Evolutionary conservation across 1,139 yeast genomes (phyloP).

Genomic region (Suzukiozyma palmioleophila): DNA sequence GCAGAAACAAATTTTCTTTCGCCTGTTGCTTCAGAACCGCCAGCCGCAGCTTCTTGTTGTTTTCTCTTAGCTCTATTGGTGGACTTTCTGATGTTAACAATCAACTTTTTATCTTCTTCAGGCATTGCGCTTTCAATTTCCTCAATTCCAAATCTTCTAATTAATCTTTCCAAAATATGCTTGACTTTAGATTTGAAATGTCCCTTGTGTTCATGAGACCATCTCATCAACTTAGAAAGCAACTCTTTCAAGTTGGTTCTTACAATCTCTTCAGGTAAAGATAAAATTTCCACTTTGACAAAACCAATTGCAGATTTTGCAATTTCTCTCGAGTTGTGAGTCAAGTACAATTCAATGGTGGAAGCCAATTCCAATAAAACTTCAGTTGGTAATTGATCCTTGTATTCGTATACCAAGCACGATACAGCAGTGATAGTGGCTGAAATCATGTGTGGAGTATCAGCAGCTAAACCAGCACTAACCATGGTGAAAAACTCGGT

Average conservation of each 20-base stretch:
- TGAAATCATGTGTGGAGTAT: slow-evolving; percentile 91
- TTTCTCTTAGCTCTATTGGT: slow-evolving; percentile 81
- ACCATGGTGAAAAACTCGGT: slow-evolving; percentile 89
- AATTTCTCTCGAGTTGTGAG: slow-evolving; percentile 88
- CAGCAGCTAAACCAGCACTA: slow-evolving; percentile 94
- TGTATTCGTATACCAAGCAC: slow-evolving; percentile 83
- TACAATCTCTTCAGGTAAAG: slow-evolving; percentile 78
- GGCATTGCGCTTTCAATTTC: slow-evolving; percentile 79
- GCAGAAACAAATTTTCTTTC: slow-evolving; percentile 66
- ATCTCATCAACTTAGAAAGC: slow-evolving; percentile 69
- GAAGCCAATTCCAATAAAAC: slow-evolving; percentile 70
- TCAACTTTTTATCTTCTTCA: slow-evolving; percentile 75
- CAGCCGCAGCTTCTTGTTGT: slow-evolving; percentile 37
- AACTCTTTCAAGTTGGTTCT: slow-evolving; percentile 62
- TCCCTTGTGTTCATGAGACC: slow-evolving; percentile 96
- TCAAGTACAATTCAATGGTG: slow-evolving; percentile 86
- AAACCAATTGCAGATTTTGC: slow-evolving; percentile 94
- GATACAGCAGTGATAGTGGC: slow-evolving; percentile 92
- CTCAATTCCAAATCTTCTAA: slow-evolving; percentile 86
- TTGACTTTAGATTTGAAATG: slow-evolving; percentile 90
- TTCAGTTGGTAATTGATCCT: slow-evolving; percentile 51
- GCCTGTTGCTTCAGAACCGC: slow-evolving; percentile 12
- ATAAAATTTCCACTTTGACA: slow-evolving; percentile 82
- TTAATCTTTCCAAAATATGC: slow-evolving; percentile 85
- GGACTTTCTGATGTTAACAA: slow-evolving; percentile 79